Percentiles rank a stretch among this genome's conserved stretches.
phyloP scores from a whole-genome alignment of 495 filamentous ascomycete genomes.

The Eremomyces bilateralis region DNA sequence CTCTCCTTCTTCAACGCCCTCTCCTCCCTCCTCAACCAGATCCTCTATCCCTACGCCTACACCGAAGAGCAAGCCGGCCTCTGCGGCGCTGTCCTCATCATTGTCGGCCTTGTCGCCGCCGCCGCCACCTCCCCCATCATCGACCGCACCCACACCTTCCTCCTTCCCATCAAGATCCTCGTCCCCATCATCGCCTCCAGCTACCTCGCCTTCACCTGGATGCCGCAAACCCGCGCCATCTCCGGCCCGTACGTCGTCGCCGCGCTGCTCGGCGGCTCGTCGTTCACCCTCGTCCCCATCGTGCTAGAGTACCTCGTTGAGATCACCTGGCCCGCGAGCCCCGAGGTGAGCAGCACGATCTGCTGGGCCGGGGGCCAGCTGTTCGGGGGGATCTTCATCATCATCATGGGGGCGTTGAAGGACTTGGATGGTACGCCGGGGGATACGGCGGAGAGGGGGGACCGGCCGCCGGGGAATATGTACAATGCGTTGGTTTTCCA shows the following conservation, averaged over 20 bases:
- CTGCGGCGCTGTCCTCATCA: conserved; percentile 73
- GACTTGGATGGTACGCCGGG: conserved; percentile 12
- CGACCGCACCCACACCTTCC: conserved; percentile 63
- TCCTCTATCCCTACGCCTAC: conserved; percentile 66
- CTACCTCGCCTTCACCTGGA: conserved; percentile 66
- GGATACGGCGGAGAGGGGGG: conserved; percentile 4
- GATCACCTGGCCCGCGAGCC: conserved; percentile 67
- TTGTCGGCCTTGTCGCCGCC: conserved; percentile 58
- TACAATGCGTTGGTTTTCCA: conserved; percentile 52
- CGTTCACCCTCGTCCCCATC: conserved; percentile 65
- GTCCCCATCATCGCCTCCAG: conserved; percentile 51
- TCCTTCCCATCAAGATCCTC: conserved; percentile 49
- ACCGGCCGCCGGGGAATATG: conserved; percentile 45
- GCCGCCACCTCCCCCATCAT: conserved; percentile 62
- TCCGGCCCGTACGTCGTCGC: conserved; percentile 48
- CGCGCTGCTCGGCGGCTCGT: conserved; percentile 50
- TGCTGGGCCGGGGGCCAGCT: conserved; percentile 70
- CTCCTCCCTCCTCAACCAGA: conserved; percentile 75
- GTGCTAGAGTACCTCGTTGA: conserved; percentile 74
- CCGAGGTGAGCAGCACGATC: conserved; percentile 63
- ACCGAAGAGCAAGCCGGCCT: conserved; percentile 67
- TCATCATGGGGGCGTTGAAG: conserved; percentile 62
- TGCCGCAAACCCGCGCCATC: conserved; percentile 44
- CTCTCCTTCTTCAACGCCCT: conserved; percentile 85
- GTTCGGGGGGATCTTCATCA: conserved; percentile 61